Evolutionary conservation across 345 rosid genomes (phyloP), one percentile per base, ranked within the genome.

Genomic region (Stellera chamaejasme): DNA sequence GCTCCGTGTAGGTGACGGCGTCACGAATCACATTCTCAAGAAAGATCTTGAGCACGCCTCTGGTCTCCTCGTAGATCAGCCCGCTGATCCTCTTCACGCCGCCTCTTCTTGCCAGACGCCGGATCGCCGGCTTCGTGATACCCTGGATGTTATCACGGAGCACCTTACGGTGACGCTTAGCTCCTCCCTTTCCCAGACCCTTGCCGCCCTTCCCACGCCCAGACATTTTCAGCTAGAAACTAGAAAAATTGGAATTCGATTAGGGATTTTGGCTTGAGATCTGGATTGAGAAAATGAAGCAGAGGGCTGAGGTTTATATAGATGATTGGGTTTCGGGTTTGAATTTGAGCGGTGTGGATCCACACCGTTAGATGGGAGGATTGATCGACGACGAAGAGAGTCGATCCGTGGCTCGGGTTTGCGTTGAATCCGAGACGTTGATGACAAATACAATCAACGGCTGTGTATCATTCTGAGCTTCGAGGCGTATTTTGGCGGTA

Each of bases 121-220:
- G 61, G 45, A 72, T 72, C 56, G 76, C 76, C 36, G 76, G 76
- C 52, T 72, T 72, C n/a, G 76, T 72, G 43, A 72, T 72, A 0
- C 76, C 76, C 49, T 72, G 76, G 27, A 72, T 72, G 15, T 72
- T 72, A 15, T 72, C 76, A 0, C 76, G 63, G 54, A 73, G 77
- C 1, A 73, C 77, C 58, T 73, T 73, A 48, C 77, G 44, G 60
- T 73, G 77, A 8, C 77, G 50, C 69, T 73, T 73, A 1, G 77
- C 77, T 58, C 77, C 77, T 62, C 77, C 77, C 36, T 73, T 73
- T 32, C 77, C 77, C 42, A 73, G 59, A 55, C 77, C 77, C 42
- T 73, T 73, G 50, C 77, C 77, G 58, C 77, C 77, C 56, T 73
- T 73, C 43, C 77, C 77, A 39, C 77, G 45, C 19, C 77, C 77